phyloP scores from a whole-genome alignment of 2,329 filamentous ascomycete genomes.

The Trichocomaceae sp. region DNA sequence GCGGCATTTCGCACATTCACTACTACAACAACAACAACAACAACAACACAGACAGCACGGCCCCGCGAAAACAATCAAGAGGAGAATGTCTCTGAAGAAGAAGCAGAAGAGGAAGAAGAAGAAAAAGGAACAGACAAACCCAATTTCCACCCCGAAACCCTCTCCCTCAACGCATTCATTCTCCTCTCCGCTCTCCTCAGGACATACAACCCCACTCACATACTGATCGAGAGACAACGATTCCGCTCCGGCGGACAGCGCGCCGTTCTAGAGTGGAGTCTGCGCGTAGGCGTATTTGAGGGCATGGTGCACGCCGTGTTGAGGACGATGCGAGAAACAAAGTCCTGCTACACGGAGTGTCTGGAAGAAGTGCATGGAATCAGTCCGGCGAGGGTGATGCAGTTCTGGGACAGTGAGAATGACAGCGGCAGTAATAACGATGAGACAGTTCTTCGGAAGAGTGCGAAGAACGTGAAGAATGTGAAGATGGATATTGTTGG shows the following conservation, averaged over 20 bases:
- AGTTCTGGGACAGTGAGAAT: conserved; percentile 49
- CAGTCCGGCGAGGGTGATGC: conserved; percentile 49
- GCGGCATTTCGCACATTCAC: conserved; percentile 10
- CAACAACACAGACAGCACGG: not conserved
- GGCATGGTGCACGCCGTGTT: conserved; percentile 71
- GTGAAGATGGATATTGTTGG: conserved; percentile 59
- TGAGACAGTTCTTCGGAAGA: conserved; percentile 6
- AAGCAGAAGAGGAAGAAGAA: not conserved
- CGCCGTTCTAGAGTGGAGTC: conserved; percentile 72
- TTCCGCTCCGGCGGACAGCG: conserved; percentile 58
- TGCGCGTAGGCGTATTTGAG: conserved; percentile 75
- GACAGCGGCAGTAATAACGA: not conserved
- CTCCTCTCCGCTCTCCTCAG: conserved; percentile 48
- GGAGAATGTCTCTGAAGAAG: not conserved
- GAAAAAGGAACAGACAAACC: conserved; percentile 6
- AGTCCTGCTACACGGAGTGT: conserved; percentile 34
- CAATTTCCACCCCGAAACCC: conserved; percentile 47
- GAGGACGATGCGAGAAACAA: conserved; percentile 47
- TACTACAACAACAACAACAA: not conserved
- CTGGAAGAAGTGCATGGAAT: conserved; percentile 44
- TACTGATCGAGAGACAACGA: conserved; percentile 64
- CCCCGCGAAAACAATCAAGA: no score
- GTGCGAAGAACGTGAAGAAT: conserved; percentile 32
- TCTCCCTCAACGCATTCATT: conserved; percentile 51
- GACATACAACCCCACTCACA: conserved; percentile 54